Percentiles rank a stretch among this genome's conserved stretches.
These are phyloP conservation scores for Venturia nashicola DNA, from an alignment of 2,329 filamentous ascomycete genomes.

Conservation along the genomic window DNA sequence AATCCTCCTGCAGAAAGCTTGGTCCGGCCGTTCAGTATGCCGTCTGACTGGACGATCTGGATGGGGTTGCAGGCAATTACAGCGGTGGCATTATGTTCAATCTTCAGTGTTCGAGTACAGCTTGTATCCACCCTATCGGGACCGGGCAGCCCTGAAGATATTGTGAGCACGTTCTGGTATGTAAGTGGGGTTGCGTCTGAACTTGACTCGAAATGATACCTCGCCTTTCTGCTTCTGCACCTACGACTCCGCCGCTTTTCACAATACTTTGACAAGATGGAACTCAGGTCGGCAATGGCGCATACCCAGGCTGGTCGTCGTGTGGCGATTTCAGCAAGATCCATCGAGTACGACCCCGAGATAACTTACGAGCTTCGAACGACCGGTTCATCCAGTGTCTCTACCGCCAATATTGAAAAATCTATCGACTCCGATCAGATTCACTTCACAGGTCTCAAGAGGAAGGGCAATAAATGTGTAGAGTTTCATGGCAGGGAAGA, in stretches of 20 bases:
- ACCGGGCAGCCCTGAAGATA: neutral
- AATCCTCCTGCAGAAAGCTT: neutral
- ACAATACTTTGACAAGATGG: neutral
- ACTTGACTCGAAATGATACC: neutral
- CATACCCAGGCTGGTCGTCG: neutral
- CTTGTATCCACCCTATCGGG: neutral
- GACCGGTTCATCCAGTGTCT: neutral
- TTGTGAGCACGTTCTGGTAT: neutral
- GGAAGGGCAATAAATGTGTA: neutral
- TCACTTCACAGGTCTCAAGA: neutral
- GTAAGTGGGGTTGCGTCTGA: neutral
- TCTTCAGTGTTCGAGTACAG: neutral
- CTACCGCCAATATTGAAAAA: neutral
- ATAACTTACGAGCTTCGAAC: neutral
- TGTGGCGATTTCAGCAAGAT: neutral
- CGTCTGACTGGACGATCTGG: neutral
- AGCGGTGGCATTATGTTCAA: neutral
- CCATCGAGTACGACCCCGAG: neutral
- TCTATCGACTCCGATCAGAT: neutral
- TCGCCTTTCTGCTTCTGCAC: neutral
- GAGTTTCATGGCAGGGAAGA: neutral
- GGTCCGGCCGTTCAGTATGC: neutral
- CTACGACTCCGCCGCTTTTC: neutral
- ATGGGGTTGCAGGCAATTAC: neutral
- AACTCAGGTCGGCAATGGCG: neutral